phyloP scores from a whole-genome alignment of 108 stramenopile species.

The Pseudonitzschia multistriata region DNA sequence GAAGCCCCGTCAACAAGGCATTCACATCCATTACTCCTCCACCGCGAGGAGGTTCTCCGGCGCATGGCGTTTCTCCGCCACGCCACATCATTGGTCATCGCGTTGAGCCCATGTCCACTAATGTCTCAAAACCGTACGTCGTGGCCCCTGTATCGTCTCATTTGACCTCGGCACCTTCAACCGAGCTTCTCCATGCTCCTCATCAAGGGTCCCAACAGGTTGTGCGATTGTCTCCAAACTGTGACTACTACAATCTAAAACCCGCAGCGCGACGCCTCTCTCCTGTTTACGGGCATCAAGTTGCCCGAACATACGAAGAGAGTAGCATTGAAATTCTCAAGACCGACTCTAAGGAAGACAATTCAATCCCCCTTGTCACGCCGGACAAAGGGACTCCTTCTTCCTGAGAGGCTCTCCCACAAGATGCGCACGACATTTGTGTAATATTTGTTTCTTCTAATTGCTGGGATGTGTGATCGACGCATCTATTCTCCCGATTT shows the following conservation, averaged over 20 bases:
- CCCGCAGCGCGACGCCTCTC: slow-evolving; percentile 19
- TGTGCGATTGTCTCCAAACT: slow-evolving; percentile 21
- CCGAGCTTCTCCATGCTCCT: slow-evolving; percentile 6
- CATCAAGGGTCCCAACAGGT: slow-evolving; percentile 17
- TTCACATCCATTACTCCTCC: slow-evolving; percentile 28
- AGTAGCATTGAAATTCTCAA: slow-evolving; percentile 38
- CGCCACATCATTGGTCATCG: slow-evolving; percentile 34
- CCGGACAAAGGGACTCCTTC: slow-evolving; percentile 11
- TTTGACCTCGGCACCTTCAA: background rate
- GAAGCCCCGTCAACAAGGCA: slow-evolving; percentile 33
- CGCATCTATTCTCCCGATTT: background rate
- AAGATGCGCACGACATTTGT: slow-evolving; percentile 1
- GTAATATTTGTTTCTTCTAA: background rate
- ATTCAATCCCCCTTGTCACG: slow-evolving; percentile 10
- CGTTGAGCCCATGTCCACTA: slow-evolving; percentile 6
- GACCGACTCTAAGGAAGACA: slow-evolving; percentile 34
- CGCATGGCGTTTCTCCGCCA: slow-evolving; percentile 30
- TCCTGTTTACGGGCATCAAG: slow-evolving; percentile 12
- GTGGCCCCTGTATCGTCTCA: slow-evolving; percentile 13
- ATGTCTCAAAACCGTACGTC: slow-evolving; percentile 29
- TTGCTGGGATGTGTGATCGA: background rate
- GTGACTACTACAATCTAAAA: slow-evolving; percentile 18
- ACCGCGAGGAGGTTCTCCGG: slow-evolving; percentile 21
- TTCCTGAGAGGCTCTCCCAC: background rate
- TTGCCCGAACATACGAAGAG: slow-evolving; percentile 26